Percentiles rank a stretch among this genome's conserved stretches.
These are phyloP conservation scores for Backusella westeae DNA, from an alignment of 192 early-diverging fungal species.

Conservation along the genomic window DNA sequence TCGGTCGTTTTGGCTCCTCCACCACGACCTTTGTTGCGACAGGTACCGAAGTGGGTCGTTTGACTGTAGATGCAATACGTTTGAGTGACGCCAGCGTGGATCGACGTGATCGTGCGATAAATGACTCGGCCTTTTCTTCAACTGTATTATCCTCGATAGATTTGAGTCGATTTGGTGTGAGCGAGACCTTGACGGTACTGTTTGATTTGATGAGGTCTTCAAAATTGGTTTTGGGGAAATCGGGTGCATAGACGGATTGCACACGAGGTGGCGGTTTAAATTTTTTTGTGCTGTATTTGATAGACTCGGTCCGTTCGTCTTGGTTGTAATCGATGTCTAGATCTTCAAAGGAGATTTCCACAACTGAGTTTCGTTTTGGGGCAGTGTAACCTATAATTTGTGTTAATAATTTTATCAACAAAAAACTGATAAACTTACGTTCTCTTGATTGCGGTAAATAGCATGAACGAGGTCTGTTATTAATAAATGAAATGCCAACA, in stretches of 20 bases:
- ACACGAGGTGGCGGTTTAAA: slow-evolving; percentile 10
- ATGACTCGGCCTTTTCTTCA: background rate
- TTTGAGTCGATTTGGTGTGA: slow-evolving; percentile 54
- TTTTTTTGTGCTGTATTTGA: background rate
- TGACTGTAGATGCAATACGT: background rate
- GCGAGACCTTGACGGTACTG: slow-evolving; percentile 52
- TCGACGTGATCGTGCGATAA: background rate
- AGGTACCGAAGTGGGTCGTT: background rate
- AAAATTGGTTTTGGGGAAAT: slow-evolving; percentile 49
- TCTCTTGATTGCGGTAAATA: background rate
- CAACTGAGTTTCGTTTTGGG: slow-evolving; percentile 6
- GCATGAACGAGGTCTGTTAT: background rate
- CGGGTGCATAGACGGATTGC: slow-evolving; percentile 28
- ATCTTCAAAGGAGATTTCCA: slow-evolving; percentile 30
- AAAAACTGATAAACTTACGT: slow-evolving; percentile 7
- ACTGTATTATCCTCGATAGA: slow-evolving; percentile 47
- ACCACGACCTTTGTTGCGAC: background rate
- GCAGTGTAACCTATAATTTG: background rate
- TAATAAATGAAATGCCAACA: background rate
- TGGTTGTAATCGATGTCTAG: slow-evolving; percentile 16
- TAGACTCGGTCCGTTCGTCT: background rate
- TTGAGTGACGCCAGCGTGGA: background rate
- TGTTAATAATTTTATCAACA: background rate
- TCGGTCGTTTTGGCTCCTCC: background rate
- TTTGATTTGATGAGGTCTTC: slow-evolving; percentile 49